Base-by-base conservation (phyloP, 176 grass and related monocot species). In the Ensete glaucum region DNA sequence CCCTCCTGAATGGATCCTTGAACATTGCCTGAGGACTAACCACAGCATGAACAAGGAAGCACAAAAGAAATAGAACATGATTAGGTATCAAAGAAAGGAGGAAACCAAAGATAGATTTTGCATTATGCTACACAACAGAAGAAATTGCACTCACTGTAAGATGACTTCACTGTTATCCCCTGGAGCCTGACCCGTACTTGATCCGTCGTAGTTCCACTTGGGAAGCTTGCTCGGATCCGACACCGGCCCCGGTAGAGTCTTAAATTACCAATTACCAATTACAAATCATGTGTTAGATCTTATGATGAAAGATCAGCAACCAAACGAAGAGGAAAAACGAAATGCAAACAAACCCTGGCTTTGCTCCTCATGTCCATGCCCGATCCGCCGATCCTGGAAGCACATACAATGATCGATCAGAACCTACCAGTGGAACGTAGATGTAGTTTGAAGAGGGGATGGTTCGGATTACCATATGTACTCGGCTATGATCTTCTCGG, bases 301-400 rank as follows among this genome's bases (percentile, higher is more conserved):
- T 17, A 62, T 62, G 57, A 43, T 62, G 20, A 62, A 62, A 17
- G 57, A 19, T 62, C 15, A 62, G 1, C 11, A 52, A n/a, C 1
- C 16, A 22, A 71, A 53, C 7, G 10, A 9, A 13, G 2, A 78
- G 11, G 23, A 13, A 25, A 64, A 27, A 27, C 22, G 21, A 22
- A 25, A 1, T 24, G 22, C 63, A 65, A 26, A 19, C 76, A n/a
- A 21, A 79, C 77, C 66, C 77, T 79, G 16, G 66, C 64, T 65
- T 79, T 79, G 66, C 77, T 79, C 66, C 77, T 79, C 23, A 79
- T 71, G 50, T 79, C 77, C 77, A 79, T 58, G 2, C 66, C 77
- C 24, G 66, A 79, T 70, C 77, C 77, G 1, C 77, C 77, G 3
- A 79, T 79, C 77, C 77, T 60, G 7, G 23, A 20, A 57, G 12